These are phyloP conservation scores for Conticribra weissflogii DNA, from an alignment of 108 stramenopile species.

Conservation along the genomic window DNA sequence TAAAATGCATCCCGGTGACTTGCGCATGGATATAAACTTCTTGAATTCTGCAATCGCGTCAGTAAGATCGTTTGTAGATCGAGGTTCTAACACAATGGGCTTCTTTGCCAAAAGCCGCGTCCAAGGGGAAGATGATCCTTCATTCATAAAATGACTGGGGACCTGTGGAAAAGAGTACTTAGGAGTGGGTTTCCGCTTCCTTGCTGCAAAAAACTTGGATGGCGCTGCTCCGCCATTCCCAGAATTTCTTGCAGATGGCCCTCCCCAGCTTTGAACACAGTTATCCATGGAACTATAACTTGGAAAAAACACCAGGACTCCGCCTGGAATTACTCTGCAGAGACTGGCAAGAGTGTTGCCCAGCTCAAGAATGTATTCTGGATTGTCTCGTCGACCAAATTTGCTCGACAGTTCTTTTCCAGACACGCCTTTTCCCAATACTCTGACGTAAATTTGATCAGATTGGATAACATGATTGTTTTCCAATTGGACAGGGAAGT, in stretches of 20 bases:
- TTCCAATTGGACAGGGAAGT: constrained; percentile 89
- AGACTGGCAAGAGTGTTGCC: constrained; percentile 88
- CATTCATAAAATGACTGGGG: constrained; percentile 37
- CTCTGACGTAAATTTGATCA: constrained; percentile 86
- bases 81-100: constrained; percentile 84
- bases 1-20: constrained; percentile 82
- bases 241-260: constrained; percentile 52
- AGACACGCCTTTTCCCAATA: constrained; percentile 85
- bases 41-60: constrained; percentile 93
- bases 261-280: constrained; percentile 80
- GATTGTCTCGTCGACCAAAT: constrained; percentile 82
- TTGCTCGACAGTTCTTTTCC: constrained; percentile 81
- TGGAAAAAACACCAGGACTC: constrained; percentile 97
- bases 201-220: constrained; percentile 58
- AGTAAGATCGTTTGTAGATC: constrained; percentile 72
- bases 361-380: constrained; percentile 90
- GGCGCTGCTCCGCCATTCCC: constrained; percentile 27
- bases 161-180: constrained; percentile 51
- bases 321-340: constrained; percentile 84
- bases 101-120: constrained; percentile 71
- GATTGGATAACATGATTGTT: constrained; percentile 94
- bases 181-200: constrained; percentile 33
- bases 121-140: constrained; percentile 66
- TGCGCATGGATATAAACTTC: constrained; percentile 65
- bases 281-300: constrained; percentile 91